phyloP scores from a whole-genome alignment of 2,329 filamentous ascomycete species.

The Thielaviopsis ethacetica region DNA sequence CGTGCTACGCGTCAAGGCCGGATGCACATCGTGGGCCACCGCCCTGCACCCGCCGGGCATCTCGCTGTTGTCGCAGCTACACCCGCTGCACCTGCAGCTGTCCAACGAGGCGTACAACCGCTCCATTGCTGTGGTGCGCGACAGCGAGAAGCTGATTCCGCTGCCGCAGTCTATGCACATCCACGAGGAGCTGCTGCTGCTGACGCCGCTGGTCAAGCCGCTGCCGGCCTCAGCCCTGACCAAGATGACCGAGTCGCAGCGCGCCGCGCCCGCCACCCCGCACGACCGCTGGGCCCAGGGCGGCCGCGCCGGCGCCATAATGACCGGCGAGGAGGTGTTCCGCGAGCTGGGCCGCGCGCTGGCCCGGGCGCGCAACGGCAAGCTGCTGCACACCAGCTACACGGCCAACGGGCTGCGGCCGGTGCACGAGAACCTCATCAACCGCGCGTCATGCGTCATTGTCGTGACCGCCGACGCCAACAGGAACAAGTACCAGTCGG shows the following conservation, averaged over 20 bases:
- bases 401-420: slow-evolving; percentile 84
- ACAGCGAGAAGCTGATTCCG: slow-evolving; percentile 73
- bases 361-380: slow-evolving; percentile 71
- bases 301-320: slow-evolving; percentile 38
- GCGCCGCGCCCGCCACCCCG: neutral
- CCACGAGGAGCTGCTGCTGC: slow-evolving; percentile 73
- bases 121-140: slow-evolving; percentile 83
- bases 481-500: slow-evolving; percentile 80
- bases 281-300: slow-evolving; percentile 9
- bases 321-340: slow-evolving; percentile 90
- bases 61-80: slow-evolving; percentile 59
- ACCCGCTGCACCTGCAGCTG: slow-evolving; percentile 64
- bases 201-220: slow-evolving; percentile 82
- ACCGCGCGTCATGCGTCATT: slow-evolving; percentile 73
- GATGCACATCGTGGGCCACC: slow-evolving; percentile 78
- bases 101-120: slow-evolving; percentile 79
- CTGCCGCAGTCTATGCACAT: slow-evolving; percentile 66
- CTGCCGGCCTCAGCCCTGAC: slow-evolving; percentile 79
- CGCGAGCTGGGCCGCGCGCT: slow-evolving; percentile 74
- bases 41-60: slow-evolving; percentile 78
- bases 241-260: slow-evolving; percentile 19
- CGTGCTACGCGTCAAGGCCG: slow-evolving; percentile 65
- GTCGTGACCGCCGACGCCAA: slow-evolving; percentile 90
- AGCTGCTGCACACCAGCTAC: slow-evolving; percentile 85
- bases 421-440: slow-evolving; percentile 85